Evolutionary conservation across 805 yeast genomes (phyloP).

Genomic region (Candida vartiovaarae): DNA sequence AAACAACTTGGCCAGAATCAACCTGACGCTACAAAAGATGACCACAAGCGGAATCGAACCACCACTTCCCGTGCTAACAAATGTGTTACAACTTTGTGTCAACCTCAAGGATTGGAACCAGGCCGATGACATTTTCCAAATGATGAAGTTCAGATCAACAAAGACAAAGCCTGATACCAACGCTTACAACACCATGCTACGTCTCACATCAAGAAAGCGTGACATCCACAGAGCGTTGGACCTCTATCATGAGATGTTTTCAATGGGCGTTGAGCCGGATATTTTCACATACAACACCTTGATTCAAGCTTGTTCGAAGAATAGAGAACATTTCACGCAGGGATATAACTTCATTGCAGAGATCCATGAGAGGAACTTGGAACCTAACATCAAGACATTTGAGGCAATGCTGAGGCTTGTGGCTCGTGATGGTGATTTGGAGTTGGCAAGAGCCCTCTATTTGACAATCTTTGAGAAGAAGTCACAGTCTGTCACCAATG

Average conservation of each 20-base stretch:
- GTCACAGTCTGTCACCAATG: slow-evolving; percentile 1
- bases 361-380: slow-evolving; percentile 40
- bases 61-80: slow-evolving; percentile 41
- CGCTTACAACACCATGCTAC: slow-evolving; percentile 68
- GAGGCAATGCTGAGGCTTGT: slow-evolving; percentile 70
- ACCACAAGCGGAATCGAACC: slow-evolving; percentile 32
- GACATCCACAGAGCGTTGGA: slow-evolving; percentile 72
- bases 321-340: slow-evolving; percentile 36
- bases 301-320: slow-evolving; percentile 61
- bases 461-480: slow-evolving; percentile 33
- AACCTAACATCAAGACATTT: slow-evolving; percentile 39
- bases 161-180: slow-evolving; percentile 58
- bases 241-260: slow-evolving; percentile 63
- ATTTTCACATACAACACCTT: slow-evolving; percentile 44
- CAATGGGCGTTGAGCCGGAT: slow-evolving; percentile 29
- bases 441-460: slow-evolving; percentile 63
- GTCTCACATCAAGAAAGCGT: slow-evolving; percentile 52
- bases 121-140: slow-evolving; percentile 70
- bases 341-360: slow-evolving; percentile 81
- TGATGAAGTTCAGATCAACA: slow-evolving; percentile 73
- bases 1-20: slow-evolving; percentile 18
- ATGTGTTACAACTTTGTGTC: slow-evolving; percentile 55
- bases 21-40: slow-evolving; percentile 13
- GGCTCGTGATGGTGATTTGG: slow-evolving; percentile 73
- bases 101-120: slow-evolving; percentile 43